Conservation (phyloP, 1,284 basidiomycete genomes). For the Caloboletus inedulis region DNA sequence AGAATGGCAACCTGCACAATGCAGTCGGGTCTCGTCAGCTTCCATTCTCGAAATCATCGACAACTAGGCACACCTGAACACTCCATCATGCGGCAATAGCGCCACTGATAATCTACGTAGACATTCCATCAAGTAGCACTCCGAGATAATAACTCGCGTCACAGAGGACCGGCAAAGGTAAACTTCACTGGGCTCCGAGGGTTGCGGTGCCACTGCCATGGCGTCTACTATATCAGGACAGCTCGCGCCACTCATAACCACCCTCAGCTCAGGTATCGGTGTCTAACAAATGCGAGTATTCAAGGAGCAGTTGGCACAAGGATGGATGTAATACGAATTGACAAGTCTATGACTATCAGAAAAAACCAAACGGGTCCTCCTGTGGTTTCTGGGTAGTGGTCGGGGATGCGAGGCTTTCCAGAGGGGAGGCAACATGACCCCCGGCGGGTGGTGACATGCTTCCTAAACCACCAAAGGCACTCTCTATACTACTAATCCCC, state of each 20-base stretch:
- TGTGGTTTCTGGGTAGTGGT: slow-evolving; percentile 34
- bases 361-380: slow-evolving; percentile 50
- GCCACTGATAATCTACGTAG: neutral
- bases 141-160: no score
- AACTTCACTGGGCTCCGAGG: no score
- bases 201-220: no score
- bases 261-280: neutral
- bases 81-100: neutral
- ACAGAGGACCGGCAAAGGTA: no score
- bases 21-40: neutral
- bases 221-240: neutral
- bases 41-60: neutral
- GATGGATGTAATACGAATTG: slow-evolving; percentile 2
- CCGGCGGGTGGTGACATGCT: slow-evolving; percentile 11
- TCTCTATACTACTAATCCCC: neutral
- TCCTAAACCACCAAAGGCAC: slow-evolving; percentile 14
- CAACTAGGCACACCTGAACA: neutral
- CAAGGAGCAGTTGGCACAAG: slow-evolving; percentile 1
- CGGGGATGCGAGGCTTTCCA: slow-evolving; percentile 16
- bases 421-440: slow-evolving; percentile 8
- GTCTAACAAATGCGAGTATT: neutral
- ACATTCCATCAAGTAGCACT: no score
- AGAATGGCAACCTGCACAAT: neutral
- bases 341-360: slow-evolving; percentile 31
- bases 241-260: neutral